phyloP scores from a whole-genome alignment of 75 land plant genomes.

The Sequoiadendron giganteum region DNA sequence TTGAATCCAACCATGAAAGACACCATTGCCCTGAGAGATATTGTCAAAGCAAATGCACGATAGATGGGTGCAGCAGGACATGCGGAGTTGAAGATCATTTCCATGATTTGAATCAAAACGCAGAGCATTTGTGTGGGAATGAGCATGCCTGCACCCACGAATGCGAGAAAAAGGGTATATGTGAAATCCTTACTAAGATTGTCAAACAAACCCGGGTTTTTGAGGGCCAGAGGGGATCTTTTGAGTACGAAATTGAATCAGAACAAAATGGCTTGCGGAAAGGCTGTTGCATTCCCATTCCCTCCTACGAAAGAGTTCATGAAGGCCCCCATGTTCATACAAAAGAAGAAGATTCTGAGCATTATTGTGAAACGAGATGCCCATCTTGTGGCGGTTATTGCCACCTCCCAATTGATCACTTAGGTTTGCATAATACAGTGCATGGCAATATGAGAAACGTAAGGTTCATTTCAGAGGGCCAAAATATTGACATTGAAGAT shows the following conservation, averaged over 20 bases:
- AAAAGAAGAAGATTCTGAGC: not conserved
- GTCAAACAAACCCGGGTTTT: not conserved
- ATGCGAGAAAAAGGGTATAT: slow-evolving; percentile 15
- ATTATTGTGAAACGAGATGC: not conserved
- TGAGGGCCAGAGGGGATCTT: not conserved
- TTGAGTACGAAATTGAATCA: not conserved
- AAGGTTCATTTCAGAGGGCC: no score
- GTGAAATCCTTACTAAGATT: not conserved
- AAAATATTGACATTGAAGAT: no score
- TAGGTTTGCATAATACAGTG: not conserved
- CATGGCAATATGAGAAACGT: not conserved
- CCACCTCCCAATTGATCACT: not conserved
- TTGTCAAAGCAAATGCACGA: slow-evolving; percentile 19
- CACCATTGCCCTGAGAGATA: slow-evolving; percentile 23
- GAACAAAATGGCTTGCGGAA: not conserved
- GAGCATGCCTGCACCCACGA: slow-evolving; percentile 14
- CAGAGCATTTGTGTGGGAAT: slow-evolving; percentile 20
- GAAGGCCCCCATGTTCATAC: not conserved
- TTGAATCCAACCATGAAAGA: slow-evolving; percentile 15
- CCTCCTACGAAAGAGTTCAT: not conserved
- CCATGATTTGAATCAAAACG: not conserved
- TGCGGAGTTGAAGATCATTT: not conserved
- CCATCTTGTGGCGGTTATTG: not conserved
- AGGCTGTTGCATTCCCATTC: not conserved
- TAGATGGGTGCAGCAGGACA: slow-evolving; percentile 12